Conservation (phyloP, 768 basidiomycete genomes). For the Russula sp. region DNA sequence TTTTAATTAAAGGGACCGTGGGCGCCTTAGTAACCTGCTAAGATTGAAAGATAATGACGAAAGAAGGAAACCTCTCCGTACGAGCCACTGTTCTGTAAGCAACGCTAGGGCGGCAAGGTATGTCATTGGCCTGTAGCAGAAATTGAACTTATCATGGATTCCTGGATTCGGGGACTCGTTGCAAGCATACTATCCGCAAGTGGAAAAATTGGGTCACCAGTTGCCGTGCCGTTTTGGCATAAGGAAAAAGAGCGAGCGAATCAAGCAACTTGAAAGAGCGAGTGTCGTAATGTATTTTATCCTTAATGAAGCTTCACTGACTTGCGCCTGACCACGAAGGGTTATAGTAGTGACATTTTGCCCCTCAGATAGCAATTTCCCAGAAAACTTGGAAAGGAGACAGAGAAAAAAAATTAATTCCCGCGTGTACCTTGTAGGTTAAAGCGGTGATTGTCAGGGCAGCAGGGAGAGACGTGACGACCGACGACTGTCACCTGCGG, state of each 20-base stretch:
- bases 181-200: background rate
- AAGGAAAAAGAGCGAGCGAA: background rate
- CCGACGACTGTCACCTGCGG: too few relatives aligned
- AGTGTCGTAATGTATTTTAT: conserved; percentile 5
- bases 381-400: background rate
- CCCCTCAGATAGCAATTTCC: background rate
- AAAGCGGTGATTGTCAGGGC: too few relatives aligned
- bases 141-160: background rate
- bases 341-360: conserved; percentile 5
- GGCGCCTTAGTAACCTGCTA: background rate
- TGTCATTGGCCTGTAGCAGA: background rate
- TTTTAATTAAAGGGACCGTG: background rate
- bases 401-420: too few relatives aligned
- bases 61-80: background rate
- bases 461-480: too few relatives aligned
- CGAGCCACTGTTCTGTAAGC: background rate
- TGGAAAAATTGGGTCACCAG: background rate
- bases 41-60: background rate
- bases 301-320: background rate
- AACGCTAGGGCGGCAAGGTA: background rate
- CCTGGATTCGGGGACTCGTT: too few relatives aligned
- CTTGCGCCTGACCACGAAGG: conserved; percentile 9
- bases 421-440: too few relatives aligned
- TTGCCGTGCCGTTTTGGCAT: background rate
- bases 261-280: background rate